Base-by-base conservation (phyloP, 768 basidiomycete genomes). In the Cubamyces lactineus region DNA sequence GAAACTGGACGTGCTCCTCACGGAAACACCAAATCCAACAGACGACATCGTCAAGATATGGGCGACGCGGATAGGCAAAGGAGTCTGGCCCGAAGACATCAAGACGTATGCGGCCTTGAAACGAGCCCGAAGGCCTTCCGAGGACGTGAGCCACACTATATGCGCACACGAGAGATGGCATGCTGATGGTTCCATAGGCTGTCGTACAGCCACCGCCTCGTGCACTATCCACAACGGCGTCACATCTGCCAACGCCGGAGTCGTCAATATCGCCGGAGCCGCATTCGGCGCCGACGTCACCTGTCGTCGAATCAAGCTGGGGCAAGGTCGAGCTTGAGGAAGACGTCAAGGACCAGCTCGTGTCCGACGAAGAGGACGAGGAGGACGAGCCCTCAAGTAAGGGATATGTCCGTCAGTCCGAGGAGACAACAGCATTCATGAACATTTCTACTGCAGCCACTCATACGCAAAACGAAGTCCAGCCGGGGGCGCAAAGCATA, bases 241-340 rank as follows among this genome's bases (percentile, higher is more conserved):
- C 63, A 7, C 63, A 64, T 5, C 34, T 60, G 9, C 63, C 59
- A 0, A 64, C 63, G 4, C 63, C 63, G 19, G 52, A 53, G 48
- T 59, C 62, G 26, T 64, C 63, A 2, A 59, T 23, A 1, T 64
- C 63, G 26, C 63, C 63, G 1, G 63, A 64, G 45, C 63, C 63
- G 12, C 48, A 28, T 5, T 45, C 41, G 6, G n/a, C 57, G 8
- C 57, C 57, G 11, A 43, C 39, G 2, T 59, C 62, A 21, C 62
- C 62, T 1, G 55, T 59, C 16, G 45, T 63, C 23, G 57, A 54
- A 30, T 49, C n/a, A 3, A 41, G 30, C 1, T 60, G 59, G 52
- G 56, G 62, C 17, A 53, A 49, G 50, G 50, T n/a, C 19, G 57
- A 58, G 15, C 24, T 38, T 9, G 63, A 48, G 19, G 57, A 58